phyloP scores from a whole-genome alignment of 345 rosid species.

The Lenwebbia sp. region DNA sequence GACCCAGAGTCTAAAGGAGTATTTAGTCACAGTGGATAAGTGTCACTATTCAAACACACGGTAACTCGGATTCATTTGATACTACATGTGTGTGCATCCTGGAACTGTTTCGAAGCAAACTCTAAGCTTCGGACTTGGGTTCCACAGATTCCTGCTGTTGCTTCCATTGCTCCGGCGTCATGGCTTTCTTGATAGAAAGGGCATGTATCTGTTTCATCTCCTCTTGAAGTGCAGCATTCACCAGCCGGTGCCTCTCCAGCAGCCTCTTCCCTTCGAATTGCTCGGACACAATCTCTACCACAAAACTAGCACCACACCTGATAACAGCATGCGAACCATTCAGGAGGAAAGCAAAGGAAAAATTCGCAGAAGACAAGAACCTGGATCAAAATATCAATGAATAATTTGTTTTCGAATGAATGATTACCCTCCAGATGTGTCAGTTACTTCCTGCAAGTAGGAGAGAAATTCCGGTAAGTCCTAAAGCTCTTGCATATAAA shows the following conservation, averaged over 20 bases:
- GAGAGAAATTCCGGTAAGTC: background rate
- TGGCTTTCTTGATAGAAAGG: slow-evolving; percentile 70
- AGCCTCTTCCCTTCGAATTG: slow-evolving; percentile 81
- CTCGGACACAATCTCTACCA: slow-evolving; percentile 53
- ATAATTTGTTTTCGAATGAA: background rate
- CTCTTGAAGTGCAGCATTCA: slow-evolving; percentile 64
- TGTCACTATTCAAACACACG: background rate
- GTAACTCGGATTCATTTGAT: background rate
- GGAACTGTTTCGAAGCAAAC: background rate
- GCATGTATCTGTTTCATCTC: slow-evolving; percentile 93
- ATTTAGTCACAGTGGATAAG: background rate
- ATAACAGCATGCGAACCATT: background rate
- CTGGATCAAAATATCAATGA: background rate
- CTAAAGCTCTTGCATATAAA: background rate
- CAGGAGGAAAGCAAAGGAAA: background rate
- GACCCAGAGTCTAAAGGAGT: background rate
- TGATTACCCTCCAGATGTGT: slow-evolving; percentile 89
- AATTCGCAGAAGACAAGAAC: background rate
- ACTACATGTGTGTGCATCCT: background rate
- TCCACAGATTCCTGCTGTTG: slow-evolving; percentile 32
- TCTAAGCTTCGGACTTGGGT: background rate
- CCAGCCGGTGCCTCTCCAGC: slow-evolving; percentile 78
- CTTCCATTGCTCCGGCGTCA: slow-evolving; percentile 69
- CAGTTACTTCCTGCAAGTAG: slow-evolving; percentile 58
- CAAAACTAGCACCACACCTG: slow-evolving; percentile 89